Conservation (phyloP, 768 basidiomycete species). For the Mycena chlorophos region DNA sequence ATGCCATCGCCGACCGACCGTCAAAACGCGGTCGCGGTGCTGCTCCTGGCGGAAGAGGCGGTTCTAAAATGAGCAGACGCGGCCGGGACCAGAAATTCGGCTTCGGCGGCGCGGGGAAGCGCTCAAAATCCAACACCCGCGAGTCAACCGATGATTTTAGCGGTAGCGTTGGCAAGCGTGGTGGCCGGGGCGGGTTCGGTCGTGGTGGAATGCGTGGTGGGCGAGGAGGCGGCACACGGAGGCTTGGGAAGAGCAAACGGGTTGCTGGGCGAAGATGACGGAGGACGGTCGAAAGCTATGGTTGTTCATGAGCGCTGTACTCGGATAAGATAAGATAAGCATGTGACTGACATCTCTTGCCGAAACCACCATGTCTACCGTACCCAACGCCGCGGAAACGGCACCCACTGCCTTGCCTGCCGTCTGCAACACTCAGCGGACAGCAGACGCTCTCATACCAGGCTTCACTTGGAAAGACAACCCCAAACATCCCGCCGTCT, state of each 20-base stretch:
- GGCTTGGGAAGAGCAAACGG: conserved; percentile 63
- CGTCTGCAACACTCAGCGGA: too few relatives aligned
- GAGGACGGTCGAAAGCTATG: background rate
- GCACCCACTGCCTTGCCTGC: too few relatives aligned
- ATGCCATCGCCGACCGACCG: conserved; percentile 77
- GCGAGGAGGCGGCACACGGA: conserved; percentile 39
- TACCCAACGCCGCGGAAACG: too few relatives aligned
- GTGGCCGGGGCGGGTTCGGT: conserved; percentile 33
- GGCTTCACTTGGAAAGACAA: too few relatives aligned
- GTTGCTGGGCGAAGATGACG: conserved; percentile 41
- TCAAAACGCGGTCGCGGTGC: conserved; percentile 49
- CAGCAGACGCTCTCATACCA: too few relatives aligned
- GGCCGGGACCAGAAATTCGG: conserved; percentile 81
- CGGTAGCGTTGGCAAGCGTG: conserved; percentile 28
- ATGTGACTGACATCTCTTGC: too few relatives aligned
- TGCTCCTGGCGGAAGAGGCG: conserved; percentile 36
- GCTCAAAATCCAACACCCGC: conserved; percentile 79
- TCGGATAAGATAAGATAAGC: too few relatives aligned
- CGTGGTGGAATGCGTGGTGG: conserved; percentile 33
- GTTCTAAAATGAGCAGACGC: conserved; percentile 49
- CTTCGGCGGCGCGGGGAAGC: conserved; percentile 67
- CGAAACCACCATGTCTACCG: too few relatives aligned
- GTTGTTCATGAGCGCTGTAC: too few relatives aligned
- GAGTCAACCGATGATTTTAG: conserved; percentile 80
- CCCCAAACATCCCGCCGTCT: too few relatives aligned